Evolutionary conservation across 192 early-diverging fungal genomes (phyloP).

Genomic region (Jimgerdemannia lactiflua): DNA sequence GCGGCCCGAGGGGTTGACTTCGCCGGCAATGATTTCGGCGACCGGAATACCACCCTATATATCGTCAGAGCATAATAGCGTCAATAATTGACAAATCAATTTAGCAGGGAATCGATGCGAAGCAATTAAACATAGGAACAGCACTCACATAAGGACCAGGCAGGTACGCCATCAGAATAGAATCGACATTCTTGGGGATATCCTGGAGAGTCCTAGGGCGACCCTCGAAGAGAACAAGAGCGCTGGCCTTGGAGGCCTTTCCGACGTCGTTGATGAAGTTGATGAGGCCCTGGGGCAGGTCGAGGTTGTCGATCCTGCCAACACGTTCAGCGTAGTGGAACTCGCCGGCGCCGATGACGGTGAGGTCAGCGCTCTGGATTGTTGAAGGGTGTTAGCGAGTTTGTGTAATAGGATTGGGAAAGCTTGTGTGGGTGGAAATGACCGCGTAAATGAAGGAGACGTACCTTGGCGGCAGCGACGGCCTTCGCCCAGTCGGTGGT

Average conservation of each 20-base stretch:
- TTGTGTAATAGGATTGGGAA: background rate
- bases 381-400: background rate
- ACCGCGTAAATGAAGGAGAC: background rate
- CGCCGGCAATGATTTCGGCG: constrained; percentile 50
- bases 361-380: constrained; percentile 31
- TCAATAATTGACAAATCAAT: background rate
- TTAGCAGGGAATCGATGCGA: no score
- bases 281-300: constrained; percentile 37
- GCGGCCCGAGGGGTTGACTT: constrained; percentile 47
- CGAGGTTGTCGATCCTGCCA: constrained; percentile 42
- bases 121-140: background rate
- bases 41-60: constrained; percentile 36
- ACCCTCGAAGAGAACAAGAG: constrained; percentile 44
- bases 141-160: constrained; percentile 43
- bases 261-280: constrained; percentile 34
- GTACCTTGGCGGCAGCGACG: constrained; percentile 16
- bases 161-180: constrained; percentile 40
- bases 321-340: constrained; percentile 47
- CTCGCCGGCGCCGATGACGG: constrained; percentile 49
- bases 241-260: constrained; percentile 12
- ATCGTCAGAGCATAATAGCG: background rate
- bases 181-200: constrained; percentile 27
- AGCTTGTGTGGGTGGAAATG: background rate
- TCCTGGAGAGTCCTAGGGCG: constrained; percentile 48
- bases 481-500: background rate